Base-by-base conservation (phyloP, 495 filamentous ascomycete species). In the Hypoxylon intermedium region DNA sequence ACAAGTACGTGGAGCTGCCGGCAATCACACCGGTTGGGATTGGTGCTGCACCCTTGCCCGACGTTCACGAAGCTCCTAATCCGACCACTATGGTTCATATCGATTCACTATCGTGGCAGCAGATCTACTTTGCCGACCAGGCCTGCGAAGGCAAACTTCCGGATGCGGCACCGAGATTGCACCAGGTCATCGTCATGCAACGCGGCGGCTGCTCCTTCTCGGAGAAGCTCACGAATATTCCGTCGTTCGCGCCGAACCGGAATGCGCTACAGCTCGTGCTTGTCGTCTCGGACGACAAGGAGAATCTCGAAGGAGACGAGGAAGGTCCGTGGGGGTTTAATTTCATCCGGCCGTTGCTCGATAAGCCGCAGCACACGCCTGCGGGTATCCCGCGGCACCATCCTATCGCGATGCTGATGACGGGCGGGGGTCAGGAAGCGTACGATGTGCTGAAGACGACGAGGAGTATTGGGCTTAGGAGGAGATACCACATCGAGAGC, bases 121-220 rank as follows among this genome's bases (percentile, higher is more conserved):
- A 70, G 6, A 77, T 96, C 56, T 92, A 89, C 75, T 81, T 90
- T 54, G 85, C 89, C 16, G 87, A 79, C 53, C 80, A 87, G 12
- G 81, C 86, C 49, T 97, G 93, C 74, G 65, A 83, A 34, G 73
- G 77, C 12, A 81, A 79, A 13, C 78, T 96, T 0, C 84, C 86
- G 0, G 77, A 83, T 11, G 73, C 81, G 0, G 78, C 87, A 2
- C 79, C 83, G 0, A 84, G 83, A 11, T 77, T 75, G n/a, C 81
- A 95, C 72, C 85, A 96, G 59, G 78, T 97, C 12, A 83, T 98
- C 53, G 83, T 97, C 20, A 81, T 98, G 55, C 87, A 84, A 26
- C 88, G 94, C 16, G 94, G 94, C 15, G 87, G 84, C 2, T 98
- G 94, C 75, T 88, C 79, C 33, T 98, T 98, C 73, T 83, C 82